These are phyloP conservation scores for Tolypocladium ophioglossoides DNA, from an alignment of 2,329 filamentous ascomycete genomes.

Conservation along the genomic window DNA sequence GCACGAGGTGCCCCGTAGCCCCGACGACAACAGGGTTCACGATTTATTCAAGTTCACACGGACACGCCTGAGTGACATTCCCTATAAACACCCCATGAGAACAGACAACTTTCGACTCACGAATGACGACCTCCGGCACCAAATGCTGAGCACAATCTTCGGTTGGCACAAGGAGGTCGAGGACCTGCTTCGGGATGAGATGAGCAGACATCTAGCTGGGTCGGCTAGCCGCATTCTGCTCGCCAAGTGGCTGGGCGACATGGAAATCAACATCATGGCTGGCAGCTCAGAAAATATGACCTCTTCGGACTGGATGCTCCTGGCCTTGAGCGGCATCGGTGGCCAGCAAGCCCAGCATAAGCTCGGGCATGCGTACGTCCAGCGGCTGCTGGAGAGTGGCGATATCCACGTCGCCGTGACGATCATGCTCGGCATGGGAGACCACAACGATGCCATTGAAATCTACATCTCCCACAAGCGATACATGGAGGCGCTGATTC, in stretches of 20 bases:
- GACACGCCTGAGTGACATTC: conserved; percentile 69
- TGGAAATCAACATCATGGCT: conserved; percentile 70
- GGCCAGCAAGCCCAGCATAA: conserved; percentile 70
- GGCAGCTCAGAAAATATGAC: conserved; percentile 80
- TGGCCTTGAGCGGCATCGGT: conserved; percentile 83
- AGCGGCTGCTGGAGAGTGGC: conserved; percentile 77
- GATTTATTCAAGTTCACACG: conserved; percentile 85
- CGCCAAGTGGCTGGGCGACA: conserved; percentile 85
- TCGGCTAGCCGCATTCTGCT: conserved; percentile 74
- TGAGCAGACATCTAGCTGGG: conserved; percentile 60
- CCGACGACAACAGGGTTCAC: conserved; percentile 57
- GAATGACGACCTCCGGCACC: conserved; percentile 69
- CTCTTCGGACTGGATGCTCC: conserved; percentile 91
- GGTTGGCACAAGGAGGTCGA: conserved; percentile 85
- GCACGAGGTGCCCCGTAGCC: conserved; percentile 70
- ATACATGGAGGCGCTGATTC: conserved; percentile 85
- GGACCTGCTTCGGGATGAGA: conserved; percentile 73
- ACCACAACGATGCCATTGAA: conserved; percentile 90
- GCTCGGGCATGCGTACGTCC: conserved; percentile 81
- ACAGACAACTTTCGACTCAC: conserved; percentile 50
- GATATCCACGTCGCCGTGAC: conserved; percentile 89
- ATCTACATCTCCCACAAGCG: conserved; percentile 87
- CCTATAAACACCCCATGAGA: conserved; percentile 60
- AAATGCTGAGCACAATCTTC: conserved; percentile 92
- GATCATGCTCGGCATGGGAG: conserved; percentile 84